A percentile compares a stretch with the other conserved stretches of the same genome.
phyloP scores from a whole-genome alignment of 192 early-diverging fungal genomes.

The Mortierella antarctica region DNA sequence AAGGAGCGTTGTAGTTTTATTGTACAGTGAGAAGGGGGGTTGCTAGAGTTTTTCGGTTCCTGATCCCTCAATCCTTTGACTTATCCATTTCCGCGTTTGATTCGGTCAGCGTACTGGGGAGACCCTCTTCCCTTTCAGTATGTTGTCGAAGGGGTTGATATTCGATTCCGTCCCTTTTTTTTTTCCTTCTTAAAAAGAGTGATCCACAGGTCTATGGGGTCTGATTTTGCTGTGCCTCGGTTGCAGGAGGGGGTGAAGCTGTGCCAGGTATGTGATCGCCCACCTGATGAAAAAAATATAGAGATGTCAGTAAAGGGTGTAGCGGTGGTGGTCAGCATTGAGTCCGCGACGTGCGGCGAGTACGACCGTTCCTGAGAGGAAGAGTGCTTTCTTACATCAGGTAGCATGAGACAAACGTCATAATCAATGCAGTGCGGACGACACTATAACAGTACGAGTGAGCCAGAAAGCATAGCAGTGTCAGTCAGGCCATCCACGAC shows the following conservation, averaged over 20 bases:
- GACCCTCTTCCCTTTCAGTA: neutral
- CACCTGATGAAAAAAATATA: conserved; percentile 66
- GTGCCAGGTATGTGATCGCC: conserved; percentile 90
- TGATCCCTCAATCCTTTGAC: too few relatives aligned
- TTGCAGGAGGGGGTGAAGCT: conserved; percentile 84
- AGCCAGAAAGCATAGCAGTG: neutral
- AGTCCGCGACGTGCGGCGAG: neutral
- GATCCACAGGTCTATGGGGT: conserved; percentile 39
- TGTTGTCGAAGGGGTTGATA: neutral
- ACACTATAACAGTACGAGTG: conserved; percentile 47
- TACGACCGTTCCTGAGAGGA: neutral
- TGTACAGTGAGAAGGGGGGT: too few relatives aligned
- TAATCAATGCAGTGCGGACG: conserved; percentile 66
- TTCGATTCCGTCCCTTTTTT: conserved; percentile 4
- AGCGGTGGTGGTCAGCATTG: too few relatives aligned
- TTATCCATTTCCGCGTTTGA: too few relatives aligned
- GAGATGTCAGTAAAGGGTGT: too few relatives aligned
- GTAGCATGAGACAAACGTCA: conserved; percentile 69
- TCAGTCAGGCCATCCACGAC: neutral
- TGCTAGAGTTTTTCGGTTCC: too few relatives aligned
- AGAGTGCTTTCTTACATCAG: conserved; percentile 63
- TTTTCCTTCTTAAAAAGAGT: conserved; percentile 18
- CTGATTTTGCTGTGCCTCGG: conserved; percentile 79
- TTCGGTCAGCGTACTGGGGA: too few relatives aligned
- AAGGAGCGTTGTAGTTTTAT: too few relatives aligned